phyloP scores from a whole-genome alignment of 139 green algal species.

The Picochlorum sp. region DNA sequence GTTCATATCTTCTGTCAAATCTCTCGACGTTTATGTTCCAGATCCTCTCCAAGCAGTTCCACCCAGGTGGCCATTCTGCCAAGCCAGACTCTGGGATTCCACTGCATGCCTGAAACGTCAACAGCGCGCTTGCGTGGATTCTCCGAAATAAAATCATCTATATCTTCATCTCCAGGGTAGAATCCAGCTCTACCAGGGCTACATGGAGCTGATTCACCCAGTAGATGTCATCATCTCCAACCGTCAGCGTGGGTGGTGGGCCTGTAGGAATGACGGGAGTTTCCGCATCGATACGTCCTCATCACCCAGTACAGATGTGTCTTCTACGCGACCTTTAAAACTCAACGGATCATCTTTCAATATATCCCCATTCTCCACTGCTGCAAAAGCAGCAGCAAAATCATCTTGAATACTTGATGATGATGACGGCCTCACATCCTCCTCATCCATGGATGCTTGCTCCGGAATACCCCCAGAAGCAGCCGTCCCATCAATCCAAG shows the following conservation, averaged over 20 bases:
- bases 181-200: slow-evolving; percentile 46
- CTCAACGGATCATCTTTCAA: neutral
- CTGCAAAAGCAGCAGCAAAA: slow-evolving; percentile 5
- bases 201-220: slow-evolving; percentile 59
- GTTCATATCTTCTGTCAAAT: slow-evolving; percentile 8
- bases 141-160: slow-evolving; percentile 51
- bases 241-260: slow-evolving; percentile 41
- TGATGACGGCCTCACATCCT: too few relatives aligned
- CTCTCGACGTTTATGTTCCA: neutral
- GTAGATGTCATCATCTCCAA: slow-evolving; percentile 69
- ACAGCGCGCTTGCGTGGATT: slow-evolving; percentile 28
- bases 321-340: neutral
- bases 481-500: neutral
- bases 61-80: slow-evolving; percentile 54
- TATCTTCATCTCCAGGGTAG: slow-evolving; percentile 58
- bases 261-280: slow-evolving; percentile 10
- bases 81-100: slow-evolving; percentile 61
- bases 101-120: slow-evolving; percentile 49
- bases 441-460: too few relatives aligned
- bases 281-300: neutral
- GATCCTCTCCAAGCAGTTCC: slow-evolving; percentile 41
- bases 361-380: neutral
- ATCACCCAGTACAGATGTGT: neutral
- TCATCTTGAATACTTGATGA: neutral
- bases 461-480: neutral